Base-by-base conservation (phyloP, 306 rosid species). In the Potentilla sterilis region DNA sequence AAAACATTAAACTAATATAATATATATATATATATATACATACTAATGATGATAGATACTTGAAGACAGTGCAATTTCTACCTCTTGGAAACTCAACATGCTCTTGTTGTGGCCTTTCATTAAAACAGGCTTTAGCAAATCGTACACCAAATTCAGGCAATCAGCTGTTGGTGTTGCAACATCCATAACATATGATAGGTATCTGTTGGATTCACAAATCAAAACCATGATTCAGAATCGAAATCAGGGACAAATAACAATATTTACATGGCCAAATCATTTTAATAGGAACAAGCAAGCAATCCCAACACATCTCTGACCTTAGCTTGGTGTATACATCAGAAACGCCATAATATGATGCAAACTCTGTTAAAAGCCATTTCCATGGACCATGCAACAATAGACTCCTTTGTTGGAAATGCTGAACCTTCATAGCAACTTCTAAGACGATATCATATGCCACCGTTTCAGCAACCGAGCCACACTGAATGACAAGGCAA, bases 151-250 rank as follows among this genome's bases (percentile, higher is more conserved):
- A 46, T 65, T 85, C 57, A 96, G 96, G 90, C 99, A 96, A 78
- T 96, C 99, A 58, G 89, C 97, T n/a, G 99, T 96, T 47, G 99
- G 99, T 12, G 99, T 92, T 59, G 99, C 93, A 48, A 96, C 98
- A 78, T 96, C 99, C 99, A 96, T 96, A 68, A 96, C 86, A 81
- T 96, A 96, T 15, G 98, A 92, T 67, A 96, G 88, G 76, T 90
- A 92, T 72, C 99, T 96, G 77, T 85, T 43, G 52, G 67, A 49
- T 64, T 19, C 61, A 74, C 70, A 78, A 6, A 77, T 67, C 70
- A 73, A 54, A 79, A 72, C 74, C 43, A 71, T 9, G 51, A 75
- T 57, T 34, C 44, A 22, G 34, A 15, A 48, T 47, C 61, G 42
- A 51, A 74, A 16, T 47, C 58, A 28, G 49, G 0, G 46, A 73